These are phyloP conservation scores for Dictyostelium capitatum DNA, from an alignment of 78 protist genomes.

Conservation along the genomic window DNA sequence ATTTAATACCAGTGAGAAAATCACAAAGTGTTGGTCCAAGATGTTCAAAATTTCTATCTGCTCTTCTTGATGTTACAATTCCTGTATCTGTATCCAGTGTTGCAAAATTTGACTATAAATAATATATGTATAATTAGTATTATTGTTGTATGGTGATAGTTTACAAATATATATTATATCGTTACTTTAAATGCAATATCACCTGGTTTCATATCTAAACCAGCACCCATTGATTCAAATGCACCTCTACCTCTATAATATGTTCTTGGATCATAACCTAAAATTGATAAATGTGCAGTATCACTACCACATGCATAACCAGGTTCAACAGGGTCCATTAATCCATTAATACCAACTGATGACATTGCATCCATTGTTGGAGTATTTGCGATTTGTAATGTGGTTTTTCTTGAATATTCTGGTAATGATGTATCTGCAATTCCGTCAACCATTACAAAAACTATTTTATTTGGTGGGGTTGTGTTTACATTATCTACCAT, in stretches of 20 bases:
- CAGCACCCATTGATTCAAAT: conserved; percentile 94
- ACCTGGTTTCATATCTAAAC: conserved; percentile 91
- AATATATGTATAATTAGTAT: neutral
- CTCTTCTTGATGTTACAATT: conserved; percentile 82
- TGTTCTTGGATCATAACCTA: conserved; percentile 91
- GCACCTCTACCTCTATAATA: conserved; percentile 94
- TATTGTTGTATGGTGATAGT: neutral
- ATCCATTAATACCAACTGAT: conserved; percentile 76
- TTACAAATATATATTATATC: neutral
- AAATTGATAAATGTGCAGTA: conserved; percentile 93
- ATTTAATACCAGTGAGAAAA: conserved; percentile 72
- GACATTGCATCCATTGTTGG: conserved; percentile 77
- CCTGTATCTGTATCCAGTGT: conserved; percentile 50
- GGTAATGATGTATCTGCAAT: conserved; percentile 68
- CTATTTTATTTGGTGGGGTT: conserved; percentile 16
- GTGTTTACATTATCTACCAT: no score
- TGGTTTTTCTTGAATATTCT: conserved; percentile 27
- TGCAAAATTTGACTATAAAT: conserved; percentile 85
- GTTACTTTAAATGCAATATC: conserved; percentile 94
- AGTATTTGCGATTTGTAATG: conserved; percentile 46
- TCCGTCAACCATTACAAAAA: conserved; percentile 77
- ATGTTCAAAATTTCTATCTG: conserved; percentile 91
- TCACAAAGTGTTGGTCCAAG: conserved; percentile 89
- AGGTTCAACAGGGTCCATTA: conserved; percentile 92
- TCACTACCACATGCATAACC: conserved; percentile 95